Conservation (phyloP, 768 basidiomycete genomes). For the Rhodotorula taiwanensis region DNA sequence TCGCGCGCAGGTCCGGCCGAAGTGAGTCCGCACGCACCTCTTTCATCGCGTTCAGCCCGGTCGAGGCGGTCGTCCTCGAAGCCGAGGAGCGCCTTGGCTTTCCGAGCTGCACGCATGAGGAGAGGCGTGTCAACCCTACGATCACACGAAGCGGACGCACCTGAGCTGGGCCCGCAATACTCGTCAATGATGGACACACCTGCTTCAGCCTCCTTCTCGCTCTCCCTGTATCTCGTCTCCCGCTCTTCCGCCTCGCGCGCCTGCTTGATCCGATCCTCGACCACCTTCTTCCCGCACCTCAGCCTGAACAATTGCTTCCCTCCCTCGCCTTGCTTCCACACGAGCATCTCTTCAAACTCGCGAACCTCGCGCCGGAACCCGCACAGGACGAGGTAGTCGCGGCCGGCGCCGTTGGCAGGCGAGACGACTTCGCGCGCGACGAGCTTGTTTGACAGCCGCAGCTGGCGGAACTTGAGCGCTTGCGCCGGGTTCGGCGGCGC, state of each 20-base stretch:
- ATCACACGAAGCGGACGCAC: too few species aligned
- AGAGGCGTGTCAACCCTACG: too few species aligned
- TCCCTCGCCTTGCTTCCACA: constrained; percentile 9
- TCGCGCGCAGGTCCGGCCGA: too few species aligned
- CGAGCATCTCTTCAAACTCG: constrained; percentile 16
- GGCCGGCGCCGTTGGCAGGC: constrained; percentile 2
- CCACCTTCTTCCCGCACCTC: constrained; percentile 8
- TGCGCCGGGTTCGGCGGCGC: constrained; percentile 24
- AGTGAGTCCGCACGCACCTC: constrained; percentile 16
- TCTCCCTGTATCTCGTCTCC: constrained; percentile 27
- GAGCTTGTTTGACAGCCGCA: constrained; percentile 26
- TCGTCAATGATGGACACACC: too few species aligned
- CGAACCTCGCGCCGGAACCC: constrained; percentile 5
- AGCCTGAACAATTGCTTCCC: constrained; percentile 19
- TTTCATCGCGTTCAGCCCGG: constrained; percentile 20
- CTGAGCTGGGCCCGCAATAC: too few species aligned
- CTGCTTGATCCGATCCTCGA: not conserved
- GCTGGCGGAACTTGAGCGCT: constrained; percentile 29
- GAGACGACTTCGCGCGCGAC: constrained; percentile 14
- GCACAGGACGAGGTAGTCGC: constrained; percentile 20
- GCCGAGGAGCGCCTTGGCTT: constrained; percentile 18
- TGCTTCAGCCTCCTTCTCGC: constrained; percentile 24
- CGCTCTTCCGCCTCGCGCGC: constrained; percentile 29
- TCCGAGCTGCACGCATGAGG: not conserved
- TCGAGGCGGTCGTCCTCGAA: constrained; percentile 29